These are phyloP conservation scores for Suhomyces wounanorum DNA, from an alignment of 1,139 yeast genomes.

Conservation along the genomic window DNA sequence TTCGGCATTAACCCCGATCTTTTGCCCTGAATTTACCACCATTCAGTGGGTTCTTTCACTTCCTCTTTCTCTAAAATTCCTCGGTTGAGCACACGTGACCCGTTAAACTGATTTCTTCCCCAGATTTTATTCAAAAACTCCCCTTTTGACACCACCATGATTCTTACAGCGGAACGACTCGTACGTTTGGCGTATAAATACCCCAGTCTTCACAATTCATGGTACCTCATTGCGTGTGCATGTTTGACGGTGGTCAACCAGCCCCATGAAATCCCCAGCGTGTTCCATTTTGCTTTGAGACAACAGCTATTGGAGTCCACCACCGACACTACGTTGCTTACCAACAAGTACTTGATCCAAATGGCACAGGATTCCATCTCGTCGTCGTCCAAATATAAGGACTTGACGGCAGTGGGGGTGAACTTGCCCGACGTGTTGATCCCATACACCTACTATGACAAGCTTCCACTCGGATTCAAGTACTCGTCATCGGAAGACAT, in stretches of 20 bases:
- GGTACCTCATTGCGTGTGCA: slow-evolving; percentile 83
- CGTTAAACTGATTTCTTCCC: slow-evolving; percentile 1
- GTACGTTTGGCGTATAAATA: slow-evolving; percentile 57
- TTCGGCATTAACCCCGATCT: no score
- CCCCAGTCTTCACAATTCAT: slow-evolving; percentile 47
- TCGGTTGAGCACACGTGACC: neutral
- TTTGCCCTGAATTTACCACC: neutral
- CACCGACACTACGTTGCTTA: slow-evolving; percentile 29
- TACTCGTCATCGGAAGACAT: slow-evolving; percentile 38
- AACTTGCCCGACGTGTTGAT: slow-evolving; percentile 47
- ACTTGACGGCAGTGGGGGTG: slow-evolving; percentile 46
- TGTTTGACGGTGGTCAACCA: slow-evolving; percentile 79
- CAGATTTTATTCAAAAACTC: neutral
- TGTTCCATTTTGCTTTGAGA: slow-evolving; percentile 73
- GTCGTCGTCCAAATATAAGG: slow-evolving; percentile 41
- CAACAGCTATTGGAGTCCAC: slow-evolving; percentile 44
- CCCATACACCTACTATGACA: slow-evolving; percentile 42
- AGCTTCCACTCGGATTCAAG: slow-evolving; percentile 43
- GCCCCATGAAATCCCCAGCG: slow-evolving; percentile 75
- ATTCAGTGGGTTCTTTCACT: neutral
- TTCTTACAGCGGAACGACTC: slow-evolving; percentile 65
- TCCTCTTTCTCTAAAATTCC: neutral
- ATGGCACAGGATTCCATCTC: slow-evolving; percentile 45
- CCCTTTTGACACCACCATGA: slow-evolving; percentile 11
- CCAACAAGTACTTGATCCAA: slow-evolving; percentile 32